Percentiles rank a stretch among this genome's conserved stretches.
Conservation (phyloP, 306 rosid species). For the Quercus agrifolia region DNA sequence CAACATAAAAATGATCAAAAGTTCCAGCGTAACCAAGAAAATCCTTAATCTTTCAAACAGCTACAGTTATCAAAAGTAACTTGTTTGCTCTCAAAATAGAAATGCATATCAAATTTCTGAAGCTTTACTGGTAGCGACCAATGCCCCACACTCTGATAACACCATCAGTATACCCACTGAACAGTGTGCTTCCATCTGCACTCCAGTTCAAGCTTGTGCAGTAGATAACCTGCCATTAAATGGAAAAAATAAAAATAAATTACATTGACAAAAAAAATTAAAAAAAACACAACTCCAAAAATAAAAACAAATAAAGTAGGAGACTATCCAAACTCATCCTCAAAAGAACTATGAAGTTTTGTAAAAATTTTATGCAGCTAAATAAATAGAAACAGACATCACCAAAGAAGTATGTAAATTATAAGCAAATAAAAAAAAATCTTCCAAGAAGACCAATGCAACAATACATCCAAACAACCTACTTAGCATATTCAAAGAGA, state of each 20-base stretch:
- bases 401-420: no score
- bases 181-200: slow-evolving; percentile 93
- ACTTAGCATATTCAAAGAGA: no score
- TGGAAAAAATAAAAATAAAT: background rate
- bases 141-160: slow-evolving; percentile 93
- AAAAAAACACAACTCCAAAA: background rate
- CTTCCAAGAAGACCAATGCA: no score
- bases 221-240: slow-evolving; percentile 56
- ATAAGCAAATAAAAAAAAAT: no score
- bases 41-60: slow-evolving; percentile 23
- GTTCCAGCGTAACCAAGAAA: slow-evolving; percentile 32
- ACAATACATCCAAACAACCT: no score
- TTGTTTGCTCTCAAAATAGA: slow-evolving; percentile 35
- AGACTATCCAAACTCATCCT: no score
- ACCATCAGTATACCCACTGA: slow-evolving; percentile 94
- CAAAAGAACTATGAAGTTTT: no score
- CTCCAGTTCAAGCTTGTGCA: slow-evolving; percentile 95
- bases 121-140: slow-evolving; percentile 55
- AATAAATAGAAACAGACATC: no score
- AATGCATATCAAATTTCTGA: slow-evolving; percentile 7
- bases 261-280: background rate
- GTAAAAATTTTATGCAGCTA: no score
- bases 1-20: slow-evolving; percentile 32
- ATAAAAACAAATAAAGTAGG: background rate
- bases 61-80: slow-evolving; percentile 35